Base-by-base conservation (phyloP, 169 alveolate species). In the Theileria sp. region DNA sequence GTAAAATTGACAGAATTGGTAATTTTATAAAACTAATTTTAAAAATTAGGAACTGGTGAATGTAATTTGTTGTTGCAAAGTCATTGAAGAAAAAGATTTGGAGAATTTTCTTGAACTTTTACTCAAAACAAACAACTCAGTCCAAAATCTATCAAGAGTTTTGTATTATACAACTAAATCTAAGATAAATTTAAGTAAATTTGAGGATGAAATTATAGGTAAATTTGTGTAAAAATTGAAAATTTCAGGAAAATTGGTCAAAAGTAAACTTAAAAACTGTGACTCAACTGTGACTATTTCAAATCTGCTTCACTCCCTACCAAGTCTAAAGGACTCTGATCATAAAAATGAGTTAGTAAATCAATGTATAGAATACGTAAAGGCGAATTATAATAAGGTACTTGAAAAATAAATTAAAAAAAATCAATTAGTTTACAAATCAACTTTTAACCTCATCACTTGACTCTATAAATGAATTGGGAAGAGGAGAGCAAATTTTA, bases 371-470 rank as follows among this genome's bases (percentile, higher is more conserved):
- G 49, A n/a, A 19, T 78, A 78, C 12, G 51, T 72, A 28, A 38
- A 50, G 32, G 23, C 1, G 23, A 38, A 69, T 50, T 58, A 56
- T 44, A 69, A 36, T 51, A 61, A 21, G 75, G 85, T 83, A n/a
- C 1, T 44, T 1, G 13, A 10, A 8, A 23, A 1, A 6, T 7
- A 23, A 65, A 38, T 9, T n/a, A 0, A 28, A 25, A 0, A 2
- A 25, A 25, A 8, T 10, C 2, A 2, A 23, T 60, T 73, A 83
- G 89, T 83, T 83, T 54, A 30, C 79, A 8, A n/a, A 71, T 23
- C 89, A 83, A 17, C 75, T 83, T 26, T 75, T 83, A 49, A 32
- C 78, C 13, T 76, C 86, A 15, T 34, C 82, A 1, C 34, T 77
- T 10, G 58, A 70, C 13, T 83, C 89, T 19, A 44, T 77, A 0